Evolutionary conservation across 2,329 filamentous ascomycete genomes (phyloP).

Genomic region (Fusarium nisikadoi): DNA sequence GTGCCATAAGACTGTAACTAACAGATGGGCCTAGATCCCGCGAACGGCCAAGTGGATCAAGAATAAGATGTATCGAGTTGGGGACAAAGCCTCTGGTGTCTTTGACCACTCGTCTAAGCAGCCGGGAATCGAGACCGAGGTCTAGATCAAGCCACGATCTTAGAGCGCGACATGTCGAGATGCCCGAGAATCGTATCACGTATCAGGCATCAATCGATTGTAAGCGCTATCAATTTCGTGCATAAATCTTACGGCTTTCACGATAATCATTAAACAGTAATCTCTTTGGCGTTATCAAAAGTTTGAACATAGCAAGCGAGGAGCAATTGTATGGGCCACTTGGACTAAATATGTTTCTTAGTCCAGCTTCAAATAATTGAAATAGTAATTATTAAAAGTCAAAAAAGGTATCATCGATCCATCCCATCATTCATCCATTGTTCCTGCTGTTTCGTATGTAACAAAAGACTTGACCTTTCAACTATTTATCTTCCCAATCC

Average conservation of each 20-base stretch:
- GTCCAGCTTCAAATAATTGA: conserved; percentile 7
- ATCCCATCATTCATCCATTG: conserved; percentile 33
- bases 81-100: conserved; percentile 65
- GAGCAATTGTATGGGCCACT: not conserved
- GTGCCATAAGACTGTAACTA: conserved; percentile 15
- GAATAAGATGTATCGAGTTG: conserved; percentile 65
- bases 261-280: not conserved
- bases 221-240: not conserved
- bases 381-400: conserved; percentile 13
- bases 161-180: conserved; percentile 1
- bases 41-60: conserved; percentile 62
- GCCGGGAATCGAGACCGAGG: conserved; percentile 74
- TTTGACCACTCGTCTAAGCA: conserved; percentile 70
- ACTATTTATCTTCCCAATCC: conserved; percentile 3
- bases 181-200: not conserved
- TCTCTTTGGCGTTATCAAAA: conserved; percentile 2
- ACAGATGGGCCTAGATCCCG: conserved; percentile 46
- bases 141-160: conserved; percentile 54
- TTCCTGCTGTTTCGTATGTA: conserved; percentile 26
- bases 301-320: conserved; percentile 23
- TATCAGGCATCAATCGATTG: not conserved
- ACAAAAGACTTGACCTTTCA: not conserved
- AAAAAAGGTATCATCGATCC: conserved; percentile 35
- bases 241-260: not conserved
- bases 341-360: not conserved